Evolutionary conservation across 2,329 filamentous ascomycete species (phyloP).

Genomic region (Colletotrichum sp.): DNA sequence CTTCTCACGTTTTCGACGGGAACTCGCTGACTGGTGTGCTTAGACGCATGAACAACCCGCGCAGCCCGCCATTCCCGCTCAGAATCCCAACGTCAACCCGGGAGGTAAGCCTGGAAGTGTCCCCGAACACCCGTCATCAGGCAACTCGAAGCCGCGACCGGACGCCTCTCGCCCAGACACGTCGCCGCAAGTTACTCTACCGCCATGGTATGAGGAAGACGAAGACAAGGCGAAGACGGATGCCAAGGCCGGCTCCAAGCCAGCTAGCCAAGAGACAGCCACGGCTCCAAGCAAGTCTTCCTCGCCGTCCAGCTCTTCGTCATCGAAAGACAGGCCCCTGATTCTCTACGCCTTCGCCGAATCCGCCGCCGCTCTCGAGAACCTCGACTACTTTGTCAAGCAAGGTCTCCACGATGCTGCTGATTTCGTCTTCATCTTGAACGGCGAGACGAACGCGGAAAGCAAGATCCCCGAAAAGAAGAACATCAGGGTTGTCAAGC

Average conservation of each 20-base stretch:
- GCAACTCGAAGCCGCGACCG: neutral
- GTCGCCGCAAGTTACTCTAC: neutral
- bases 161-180: neutral
- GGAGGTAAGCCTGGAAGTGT: neutral
- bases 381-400: constrained; percentile 39
- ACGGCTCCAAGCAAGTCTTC: neutral
- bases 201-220: constrained; percentile 1
- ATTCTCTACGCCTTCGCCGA: constrained; percentile 42
- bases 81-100: neutral
- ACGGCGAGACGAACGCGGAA: constrained; percentile 33
- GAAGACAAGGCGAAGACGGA: neutral
- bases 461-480: constrained; percentile 29
- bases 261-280: neutral
- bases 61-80: neutral
- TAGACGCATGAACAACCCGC: neutral
- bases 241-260: neutral
- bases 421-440: constrained; percentile 45
- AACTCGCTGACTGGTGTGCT: neutral
- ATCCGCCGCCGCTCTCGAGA: constrained; percentile 32
- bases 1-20: neutral
- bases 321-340: constrained; percentile 25
- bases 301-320: neutral
- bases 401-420: constrained; percentile 40
- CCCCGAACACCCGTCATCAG: neutral
- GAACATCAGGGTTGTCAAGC: constrained; percentile 37